Conservation (phyloP, 495 filamentous ascomycete species). For the Aspergillus cavernicola region DNA sequence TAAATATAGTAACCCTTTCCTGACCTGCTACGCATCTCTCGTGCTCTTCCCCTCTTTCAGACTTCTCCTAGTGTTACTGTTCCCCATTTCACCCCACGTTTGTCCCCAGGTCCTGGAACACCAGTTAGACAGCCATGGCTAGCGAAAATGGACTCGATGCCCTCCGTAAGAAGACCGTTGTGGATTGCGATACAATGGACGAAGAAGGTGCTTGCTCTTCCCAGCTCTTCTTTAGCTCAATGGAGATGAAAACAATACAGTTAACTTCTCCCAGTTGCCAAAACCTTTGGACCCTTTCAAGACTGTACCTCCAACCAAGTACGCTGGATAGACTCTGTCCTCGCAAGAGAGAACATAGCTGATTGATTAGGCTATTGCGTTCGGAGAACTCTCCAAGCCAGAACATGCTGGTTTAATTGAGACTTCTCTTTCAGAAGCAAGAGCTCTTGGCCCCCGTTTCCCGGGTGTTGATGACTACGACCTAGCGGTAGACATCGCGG, state of each 20-base stretch:
- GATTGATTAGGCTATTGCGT: conserved; percentile 53
- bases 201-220: conserved; percentile 37
- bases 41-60: neutral
- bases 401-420: conserved; percentile 41
- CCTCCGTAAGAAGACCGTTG: conserved; percentile 45
- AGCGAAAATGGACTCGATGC: conserved; percentile 28
- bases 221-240: neutral
- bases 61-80: neutral
- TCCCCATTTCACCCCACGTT: neutral
- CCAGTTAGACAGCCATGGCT: conserved; percentile 1
- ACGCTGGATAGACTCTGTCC: neutral
- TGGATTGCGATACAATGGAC: conserved; percentile 62
- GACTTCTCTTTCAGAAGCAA: conserved; percentile 42
- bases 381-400: conserved; percentile 53
- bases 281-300: conserved; percentile 53
- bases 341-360: neutral
- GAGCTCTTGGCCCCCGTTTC: conserved; percentile 30
- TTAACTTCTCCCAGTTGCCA: conserved; percentile 40
- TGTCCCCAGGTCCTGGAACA: too few relatives aligned
- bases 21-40: too few relatives aligned
- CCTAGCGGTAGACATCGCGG: conserved; percentile 55
- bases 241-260: neutral
- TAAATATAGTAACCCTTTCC: neutral
- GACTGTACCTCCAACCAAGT: conserved; percentile 70
- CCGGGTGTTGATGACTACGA: conserved; percentile 40